phyloP scores from a whole-genome alignment of 208 protist species.

The Leishmania mexicana region DNA sequence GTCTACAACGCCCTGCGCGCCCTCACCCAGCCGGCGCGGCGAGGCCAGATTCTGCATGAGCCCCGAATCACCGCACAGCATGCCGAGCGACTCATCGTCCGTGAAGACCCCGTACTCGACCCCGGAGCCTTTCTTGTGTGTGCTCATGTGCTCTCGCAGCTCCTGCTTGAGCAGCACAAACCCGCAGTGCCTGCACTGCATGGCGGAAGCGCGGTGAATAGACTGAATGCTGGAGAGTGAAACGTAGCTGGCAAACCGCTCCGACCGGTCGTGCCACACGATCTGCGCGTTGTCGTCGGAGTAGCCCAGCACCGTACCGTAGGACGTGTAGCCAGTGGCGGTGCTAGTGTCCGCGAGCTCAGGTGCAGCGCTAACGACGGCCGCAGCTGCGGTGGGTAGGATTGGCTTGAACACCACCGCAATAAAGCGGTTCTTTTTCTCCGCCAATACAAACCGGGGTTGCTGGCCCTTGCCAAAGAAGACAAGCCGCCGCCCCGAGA shows the following conservation, averaged over 20 bases:
- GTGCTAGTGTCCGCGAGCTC: not conserved
- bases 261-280: conserved; percentile 77
- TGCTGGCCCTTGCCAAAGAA: conserved; percentile 49
- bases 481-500: conserved; percentile 54
- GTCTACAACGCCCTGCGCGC: conserved; percentile 68
- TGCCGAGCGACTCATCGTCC: conserved; percentile 47
- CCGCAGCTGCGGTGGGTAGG: conserved; percentile 5
- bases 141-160: conserved; percentile 58
- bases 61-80: conserved; percentile 70
- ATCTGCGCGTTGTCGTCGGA: conserved; percentile 68
- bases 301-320: conserved; percentile 78
- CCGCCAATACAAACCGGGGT: conserved; percentile 43
- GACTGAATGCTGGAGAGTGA: conserved; percentile 45
- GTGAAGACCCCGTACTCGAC: conserved; percentile 54
- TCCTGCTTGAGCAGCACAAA: conserved; percentile 54
- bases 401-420: conserved; percentile 44
- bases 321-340: conserved; percentile 33
- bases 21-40: conserved; percentile 46
- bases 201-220: conserved; percentile 43
- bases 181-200: conserved; percentile 74
- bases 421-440: conserved; percentile 47
- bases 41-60: conserved; percentile 49
- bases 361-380: conserved; percentile 8
- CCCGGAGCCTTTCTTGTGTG: conserved; percentile 58
- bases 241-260: conserved; percentile 61